Conservation (phyloP, 345 rosid species). For the Firmiana major region DNA sequence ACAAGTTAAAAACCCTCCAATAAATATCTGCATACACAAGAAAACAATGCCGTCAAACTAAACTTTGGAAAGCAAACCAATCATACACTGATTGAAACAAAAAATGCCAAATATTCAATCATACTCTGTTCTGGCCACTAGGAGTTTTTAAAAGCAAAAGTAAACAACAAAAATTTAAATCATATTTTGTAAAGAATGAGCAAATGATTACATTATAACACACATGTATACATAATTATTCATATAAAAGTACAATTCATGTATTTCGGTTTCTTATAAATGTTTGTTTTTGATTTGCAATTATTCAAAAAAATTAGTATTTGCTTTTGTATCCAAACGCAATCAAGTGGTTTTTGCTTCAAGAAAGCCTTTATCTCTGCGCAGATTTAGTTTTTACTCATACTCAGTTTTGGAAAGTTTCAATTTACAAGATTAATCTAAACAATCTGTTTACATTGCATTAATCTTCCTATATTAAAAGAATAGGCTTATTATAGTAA, state of each 20-base stretch:
- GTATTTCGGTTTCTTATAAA: background rate
- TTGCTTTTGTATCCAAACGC: background rate
- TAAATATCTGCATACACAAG: background rate
- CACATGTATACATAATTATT: background rate
- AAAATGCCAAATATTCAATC: background rate
- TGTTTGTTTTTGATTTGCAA: background rate
- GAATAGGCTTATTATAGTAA: background rate
- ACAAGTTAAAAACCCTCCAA: background rate
- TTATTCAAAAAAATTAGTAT: background rate
- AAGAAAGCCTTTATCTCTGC: background rate
- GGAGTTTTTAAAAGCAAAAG: background rate
- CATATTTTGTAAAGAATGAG: background rate
- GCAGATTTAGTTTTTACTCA: background rate
- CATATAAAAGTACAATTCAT: background rate
- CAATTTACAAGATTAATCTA: slow-evolving; percentile 1
- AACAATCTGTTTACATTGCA: background rate
- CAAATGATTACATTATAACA: background rate
- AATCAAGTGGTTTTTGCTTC: background rate
- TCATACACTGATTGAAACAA: background rate
- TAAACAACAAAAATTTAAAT: background rate
- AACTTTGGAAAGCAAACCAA: background rate
- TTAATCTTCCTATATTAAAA: background rate
- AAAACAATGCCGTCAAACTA: background rate
- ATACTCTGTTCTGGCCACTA: background rate
- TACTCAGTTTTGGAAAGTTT: background rate